These are phyloP conservation scores for Phycomyces nitens DNA, from an alignment of 192 early-diverging fungal species.

Conservation along the genomic window DNA sequence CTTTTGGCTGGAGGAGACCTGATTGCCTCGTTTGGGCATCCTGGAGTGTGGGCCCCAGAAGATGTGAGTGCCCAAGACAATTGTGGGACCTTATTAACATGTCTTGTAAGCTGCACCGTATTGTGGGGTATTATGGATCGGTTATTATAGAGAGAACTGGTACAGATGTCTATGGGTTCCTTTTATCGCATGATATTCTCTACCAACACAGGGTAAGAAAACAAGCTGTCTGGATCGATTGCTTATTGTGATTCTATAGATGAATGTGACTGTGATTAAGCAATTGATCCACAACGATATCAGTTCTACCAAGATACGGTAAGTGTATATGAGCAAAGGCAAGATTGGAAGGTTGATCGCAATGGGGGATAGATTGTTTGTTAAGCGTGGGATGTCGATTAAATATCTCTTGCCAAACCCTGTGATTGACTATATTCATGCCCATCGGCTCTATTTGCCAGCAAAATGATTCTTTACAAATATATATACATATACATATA, in stretches of 20 bases:
- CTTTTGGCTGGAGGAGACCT: slow-evolving; percentile 95
- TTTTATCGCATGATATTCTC: slow-evolving; percentile 87
- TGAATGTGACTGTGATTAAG: slow-evolving; percentile 91
- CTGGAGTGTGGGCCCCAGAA: slow-evolving; percentile 80
- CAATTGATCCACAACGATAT: slow-evolving; percentile 98
- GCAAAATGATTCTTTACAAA: background rate
- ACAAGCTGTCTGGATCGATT: too few species aligned
- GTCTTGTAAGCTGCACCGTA: slow-evolving; percentile 54
- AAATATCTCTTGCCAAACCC: slow-evolving; percentile 91
- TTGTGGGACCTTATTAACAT: background rate
- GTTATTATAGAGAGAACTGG: slow-evolving; percentile 94
- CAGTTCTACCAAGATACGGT: slow-evolving; percentile 92
- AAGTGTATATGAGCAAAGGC: slow-evolving; percentile 22
- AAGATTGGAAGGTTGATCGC: too few species aligned
- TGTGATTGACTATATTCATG: slow-evolving; percentile 88
- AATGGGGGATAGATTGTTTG: slow-evolving; percentile 63
- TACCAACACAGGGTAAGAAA: slow-evolving; percentile 75
- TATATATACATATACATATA: too few species aligned
- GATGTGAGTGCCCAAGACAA: slow-evolving; percentile 64
- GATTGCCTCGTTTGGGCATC: slow-evolving; percentile 92
- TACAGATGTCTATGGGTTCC: slow-evolving; percentile 88
- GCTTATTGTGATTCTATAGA: slow-evolving; percentile 53
- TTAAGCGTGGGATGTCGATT: slow-evolving; percentile 93
- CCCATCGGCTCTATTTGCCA: slow-evolving; percentile 67
- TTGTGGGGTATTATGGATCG: slow-evolving; percentile 91